These are phyloP conservation scores for Narthecium ossifragum DNA, from an alignment of 106 monocot species.

Conservation along the genomic window DNA sequence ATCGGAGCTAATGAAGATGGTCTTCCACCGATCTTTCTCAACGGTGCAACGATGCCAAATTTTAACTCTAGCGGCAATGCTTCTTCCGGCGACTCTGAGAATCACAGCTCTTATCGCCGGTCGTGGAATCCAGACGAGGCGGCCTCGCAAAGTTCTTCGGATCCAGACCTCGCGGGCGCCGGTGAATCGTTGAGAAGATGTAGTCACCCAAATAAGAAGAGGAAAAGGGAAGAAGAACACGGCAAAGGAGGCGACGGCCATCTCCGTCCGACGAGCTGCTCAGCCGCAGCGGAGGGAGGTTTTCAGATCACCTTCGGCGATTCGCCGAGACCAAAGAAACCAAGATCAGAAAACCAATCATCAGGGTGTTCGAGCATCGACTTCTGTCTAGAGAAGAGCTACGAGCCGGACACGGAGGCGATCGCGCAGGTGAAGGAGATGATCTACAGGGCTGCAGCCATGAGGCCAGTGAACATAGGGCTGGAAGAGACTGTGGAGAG, in stretches of 20 bases:
- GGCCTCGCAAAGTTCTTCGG: conserved; percentile 16
- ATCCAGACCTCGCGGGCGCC: not conserved
- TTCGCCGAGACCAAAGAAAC: conserved; percentile 20
- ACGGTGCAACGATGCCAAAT: not conserved
- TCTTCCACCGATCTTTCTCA: not conserved
- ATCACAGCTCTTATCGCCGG: not conserved
- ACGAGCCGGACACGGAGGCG: conserved; percentile 50
- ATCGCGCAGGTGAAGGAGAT: conserved; percentile 76
- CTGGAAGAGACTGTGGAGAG: conserved; percentile 17
- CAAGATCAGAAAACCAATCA: conserved; percentile 9
- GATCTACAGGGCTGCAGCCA: conserved; percentile 70
- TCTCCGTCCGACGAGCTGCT: not conserved
- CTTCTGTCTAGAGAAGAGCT: conserved; percentile 16
- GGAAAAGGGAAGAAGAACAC: not conserved
- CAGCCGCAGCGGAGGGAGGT: not conserved
- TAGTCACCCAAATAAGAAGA: not conserved
- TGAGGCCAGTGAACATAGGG: conserved; percentile 49
- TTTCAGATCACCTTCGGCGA: conserved; percentile 30
- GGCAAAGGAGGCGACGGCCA: not conserved
- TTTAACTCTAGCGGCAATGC: conserved; percentile 18
- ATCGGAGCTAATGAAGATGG: not conserved
- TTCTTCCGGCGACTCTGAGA: conserved; percentile 31
- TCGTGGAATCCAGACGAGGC: conserved; percentile 14
- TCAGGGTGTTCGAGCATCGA: conserved; percentile 12
- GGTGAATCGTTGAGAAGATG: no score